Evolutionary conservation across 2,329 filamentous ascomycete species (phyloP), one percentile per base, ranked within the genome.

Genomic region (Aspergillus amoenus): DNA sequence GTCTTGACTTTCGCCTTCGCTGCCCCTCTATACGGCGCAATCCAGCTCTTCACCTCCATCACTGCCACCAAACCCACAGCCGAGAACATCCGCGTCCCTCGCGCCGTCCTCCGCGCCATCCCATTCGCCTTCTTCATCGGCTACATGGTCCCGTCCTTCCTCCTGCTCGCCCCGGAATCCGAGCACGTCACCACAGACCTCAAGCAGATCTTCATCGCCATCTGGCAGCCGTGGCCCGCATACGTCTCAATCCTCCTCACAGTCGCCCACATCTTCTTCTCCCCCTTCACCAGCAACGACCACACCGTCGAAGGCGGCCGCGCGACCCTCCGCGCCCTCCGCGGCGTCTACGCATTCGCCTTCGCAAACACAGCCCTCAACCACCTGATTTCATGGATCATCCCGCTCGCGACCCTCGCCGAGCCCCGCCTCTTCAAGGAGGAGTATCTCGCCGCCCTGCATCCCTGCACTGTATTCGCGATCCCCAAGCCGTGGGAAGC

Each of bases 211-310:
- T 73, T 77, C 55, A 78, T 81, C 24, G 78, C 78, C 1, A 61
- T 79, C 45, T 83, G 81, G 79, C 80, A 83, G 60, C 68, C 75
- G 4, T 83, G 81, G 68, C 79, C 81, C 0, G 63, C 80, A 17
- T 79, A 75, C 64, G 74, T 80, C 6, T 73, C 74, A 3, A 50
- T 80, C 11, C 61, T 77, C n/a, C 73, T 77, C 5, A 71, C 64
- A 2, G 18, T 68, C 1, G 61, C 75, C 40, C 66, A 69, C 54
- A 42, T 64, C 41, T 5, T 68, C 51, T 64, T 67, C 18, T 59
- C 66, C 12, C 61, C 64, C 7, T 59, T 68, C 56, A 63, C 65
- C 48, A 56, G 62, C 30, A 65, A 67, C 18, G 67, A 68, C 22
- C 49, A 61, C 17, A 60, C 58, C 3, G 49, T 62, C 24, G 53